Percentiles rank a stretch among this genome's conserved stretches.
phyloP scores from a whole-genome alignment of 2,329 filamentous ascomycete genomes.

The Cytospora paraplurivora region DNA sequence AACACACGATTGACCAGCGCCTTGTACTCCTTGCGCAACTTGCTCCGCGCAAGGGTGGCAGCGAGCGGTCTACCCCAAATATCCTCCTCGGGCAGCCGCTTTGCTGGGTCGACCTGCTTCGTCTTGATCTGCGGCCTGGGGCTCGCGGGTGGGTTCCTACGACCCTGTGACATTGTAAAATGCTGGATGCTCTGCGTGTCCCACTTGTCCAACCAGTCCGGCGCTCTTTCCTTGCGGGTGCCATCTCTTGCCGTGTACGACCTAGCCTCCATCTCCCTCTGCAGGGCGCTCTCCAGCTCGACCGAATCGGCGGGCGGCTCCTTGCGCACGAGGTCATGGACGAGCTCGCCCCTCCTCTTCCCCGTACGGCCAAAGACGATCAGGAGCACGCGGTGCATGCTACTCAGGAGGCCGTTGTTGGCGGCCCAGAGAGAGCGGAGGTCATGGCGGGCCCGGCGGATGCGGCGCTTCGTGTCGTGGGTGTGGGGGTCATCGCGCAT shows the following conservation, averaged over 20 bases:
- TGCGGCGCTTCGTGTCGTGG: slow-evolving; percentile 31
- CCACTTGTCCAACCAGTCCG: slow-evolving; percentile 54
- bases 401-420: slow-evolving; percentile 50
- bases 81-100: slow-evolving; percentile 46
- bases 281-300: slow-evolving; percentile 40
- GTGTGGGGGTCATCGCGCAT: slow-evolving; percentile 32
- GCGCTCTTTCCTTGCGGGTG: slow-evolving; percentile 12
- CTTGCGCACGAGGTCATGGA: slow-evolving; percentile 42
- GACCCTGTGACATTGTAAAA: slow-evolving; percentile 46
- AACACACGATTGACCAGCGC: slow-evolving; percentile 48
- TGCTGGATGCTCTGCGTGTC: slow-evolving; percentile 47
- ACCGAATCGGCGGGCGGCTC: slow-evolving; percentile 45
- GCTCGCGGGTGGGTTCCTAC: slow-evolving; percentile 35
- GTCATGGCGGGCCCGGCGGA: slow-evolving; percentile 45
- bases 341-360: slow-evolving; percentile 51
- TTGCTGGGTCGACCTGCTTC: slow-evolving; percentile 40
- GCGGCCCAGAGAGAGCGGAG: slow-evolving; percentile 55
- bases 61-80: slow-evolving; percentile 52
- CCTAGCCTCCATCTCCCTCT: slow-evolving; percentile 2
- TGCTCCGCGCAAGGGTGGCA: slow-evolving; percentile 44
- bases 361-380: slow-evolving; percentile 57
- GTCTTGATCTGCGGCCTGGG: slow-evolving; percentile 36
- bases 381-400: slow-evolving; percentile 51
- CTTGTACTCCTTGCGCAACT: slow-evolving; percentile 52
- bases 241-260: slow-evolving; percentile 12